Base-by-base conservation (phyloP, 495 filamentous ascomycete species). In the Glutinoglossum americanum region DNA sequence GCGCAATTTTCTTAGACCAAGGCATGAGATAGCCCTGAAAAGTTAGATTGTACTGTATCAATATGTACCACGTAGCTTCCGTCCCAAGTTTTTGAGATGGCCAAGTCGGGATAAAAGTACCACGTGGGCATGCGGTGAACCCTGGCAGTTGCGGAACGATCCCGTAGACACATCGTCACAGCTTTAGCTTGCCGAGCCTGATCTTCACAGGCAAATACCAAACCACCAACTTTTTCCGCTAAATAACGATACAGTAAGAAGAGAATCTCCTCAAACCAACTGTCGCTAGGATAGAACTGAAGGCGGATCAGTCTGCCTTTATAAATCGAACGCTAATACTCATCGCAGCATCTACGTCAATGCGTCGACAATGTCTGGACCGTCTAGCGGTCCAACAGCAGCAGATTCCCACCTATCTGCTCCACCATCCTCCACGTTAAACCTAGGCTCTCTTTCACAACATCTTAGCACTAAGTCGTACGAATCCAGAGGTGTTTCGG, bases 361-460 rank as follows among this genome's bases (percentile, higher is more conserved):
- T 58, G 56, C 25, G 17, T 48, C 35, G n/a, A 33, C 56, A 17
- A 58, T 58, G 56, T 58, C 56, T 30, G 37, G 56, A 23, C 44
- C 44, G 44, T 48, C 56, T 26, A 49, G 25, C 41, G 28, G 41
- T 41, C 56, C 39, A 49, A 58, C 56, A n/a, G 23, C 37, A 48
- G 26, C 56, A 48, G 39, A 44, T 13, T 58, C 56, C 13, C 56
- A 58, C 21, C 41, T 27, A 27, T 58, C 56, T 33, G 37, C 41
- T 19, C 13, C 19, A 27, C 26, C 56, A 33, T 53, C 41, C 17
- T 26, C 37, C 21, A 58, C 56, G n/a, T 10, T 51, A 27, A 32
- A 27, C n/a, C 10, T 44, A 33, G 26, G 13, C 23, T 17, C 26
- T 32, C 13, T 25, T 11, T 32, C 49, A 11, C 49, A 28, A 17